phyloP scores from a whole-genome alignment of 208 protist species.

The Leishmania martiniquensis region DNA sequence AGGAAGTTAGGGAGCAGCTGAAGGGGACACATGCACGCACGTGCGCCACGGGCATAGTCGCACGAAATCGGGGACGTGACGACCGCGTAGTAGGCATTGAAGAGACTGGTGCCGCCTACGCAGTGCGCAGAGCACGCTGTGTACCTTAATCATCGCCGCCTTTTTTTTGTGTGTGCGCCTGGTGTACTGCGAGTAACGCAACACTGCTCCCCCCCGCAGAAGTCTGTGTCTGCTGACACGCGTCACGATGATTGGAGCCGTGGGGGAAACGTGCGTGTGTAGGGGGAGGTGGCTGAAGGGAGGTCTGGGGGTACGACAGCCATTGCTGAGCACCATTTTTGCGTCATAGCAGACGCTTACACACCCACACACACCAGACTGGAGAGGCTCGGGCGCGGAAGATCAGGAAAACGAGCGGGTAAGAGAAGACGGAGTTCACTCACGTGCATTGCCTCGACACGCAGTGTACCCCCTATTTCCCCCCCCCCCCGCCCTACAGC shows the following conservation, averaged over 20 bases:
- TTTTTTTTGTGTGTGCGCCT: neutral
- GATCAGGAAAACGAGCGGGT: neutral
- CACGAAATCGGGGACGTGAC: neutral
- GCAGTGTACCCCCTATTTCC: neutral
- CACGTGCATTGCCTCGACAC: neutral
- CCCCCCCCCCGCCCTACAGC: constrained; percentile 36
- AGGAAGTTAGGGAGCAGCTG: neutral
- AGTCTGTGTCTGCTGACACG: neutral
- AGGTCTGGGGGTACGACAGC: neutral
- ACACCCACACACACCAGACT: neutral
- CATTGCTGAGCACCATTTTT: neutral
- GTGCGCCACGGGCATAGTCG: neutral
- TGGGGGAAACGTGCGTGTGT: neutral
- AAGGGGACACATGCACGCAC: neutral
- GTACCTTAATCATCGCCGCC: neutral
- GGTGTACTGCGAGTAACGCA: neutral
- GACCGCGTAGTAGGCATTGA: neutral
- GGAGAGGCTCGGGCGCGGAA: neutral
- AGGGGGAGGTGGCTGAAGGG: neutral
- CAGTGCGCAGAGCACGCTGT: neutral
- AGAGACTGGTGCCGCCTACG: neutral
- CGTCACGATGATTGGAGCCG: neutral
- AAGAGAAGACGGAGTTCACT: neutral
- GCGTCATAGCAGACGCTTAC: neutral
- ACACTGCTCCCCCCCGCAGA: neutral